Conservation (phyloP, 2,329 filamentous ascomycete genomes). For the Aaosphaeria pasadenensis region DNA sequence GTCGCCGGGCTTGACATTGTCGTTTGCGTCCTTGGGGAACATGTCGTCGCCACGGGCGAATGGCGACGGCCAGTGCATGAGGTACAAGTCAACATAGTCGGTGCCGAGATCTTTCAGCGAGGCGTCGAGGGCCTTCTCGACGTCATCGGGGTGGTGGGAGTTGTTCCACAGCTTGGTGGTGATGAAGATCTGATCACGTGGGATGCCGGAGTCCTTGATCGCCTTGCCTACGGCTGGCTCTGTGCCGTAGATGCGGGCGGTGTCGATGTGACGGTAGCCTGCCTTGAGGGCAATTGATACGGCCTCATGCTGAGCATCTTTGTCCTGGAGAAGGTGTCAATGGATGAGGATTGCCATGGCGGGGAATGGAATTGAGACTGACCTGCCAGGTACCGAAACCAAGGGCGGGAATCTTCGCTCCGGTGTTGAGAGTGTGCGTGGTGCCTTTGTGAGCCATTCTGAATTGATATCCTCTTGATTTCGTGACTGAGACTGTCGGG, state of each 20-base stretch:
- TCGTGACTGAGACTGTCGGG: slow-evolving; percentile 2
- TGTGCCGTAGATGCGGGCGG: slow-evolving; percentile 10
- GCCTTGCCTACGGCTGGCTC: slow-evolving; percentile 10
- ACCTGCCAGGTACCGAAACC: slow-evolving; percentile 55
- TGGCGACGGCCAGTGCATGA: slow-evolving; percentile 77
- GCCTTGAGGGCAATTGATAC: slow-evolving; percentile 25
- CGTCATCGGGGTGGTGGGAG: slow-evolving; percentile 68
- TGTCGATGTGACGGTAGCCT: slow-evolving; percentile 17
- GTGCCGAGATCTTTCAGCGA: slow-evolving; percentile 73
- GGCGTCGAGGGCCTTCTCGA: slow-evolving; percentile 69
- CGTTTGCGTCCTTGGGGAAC: slow-evolving; percentile 51
- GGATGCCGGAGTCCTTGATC: slow-evolving; percentile 28
- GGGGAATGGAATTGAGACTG: no score
- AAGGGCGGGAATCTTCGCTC: slow-evolving; percentile 73
- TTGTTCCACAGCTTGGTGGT: slow-evolving; percentile 88
- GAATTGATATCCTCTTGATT: slow-evolving; percentile 4
- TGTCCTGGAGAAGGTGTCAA: neutral
- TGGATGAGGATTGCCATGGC: no score
- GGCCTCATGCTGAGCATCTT: slow-evolving; percentile 22
- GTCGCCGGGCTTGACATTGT: slow-evolving; percentile 19
- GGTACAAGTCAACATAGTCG: slow-evolving; percentile 86
- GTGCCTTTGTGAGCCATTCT: slow-evolving; percentile 30
- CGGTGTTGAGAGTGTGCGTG: slow-evolving; percentile 57
- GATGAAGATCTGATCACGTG: slow-evolving; percentile 37
- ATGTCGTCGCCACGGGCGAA: slow-evolving; percentile 65